Evolutionary conservation across 352 stramenopile species (phyloP), one percentile per base, ranked within the genome.

Genomic region (Phytophthora cactorum): DNA sequence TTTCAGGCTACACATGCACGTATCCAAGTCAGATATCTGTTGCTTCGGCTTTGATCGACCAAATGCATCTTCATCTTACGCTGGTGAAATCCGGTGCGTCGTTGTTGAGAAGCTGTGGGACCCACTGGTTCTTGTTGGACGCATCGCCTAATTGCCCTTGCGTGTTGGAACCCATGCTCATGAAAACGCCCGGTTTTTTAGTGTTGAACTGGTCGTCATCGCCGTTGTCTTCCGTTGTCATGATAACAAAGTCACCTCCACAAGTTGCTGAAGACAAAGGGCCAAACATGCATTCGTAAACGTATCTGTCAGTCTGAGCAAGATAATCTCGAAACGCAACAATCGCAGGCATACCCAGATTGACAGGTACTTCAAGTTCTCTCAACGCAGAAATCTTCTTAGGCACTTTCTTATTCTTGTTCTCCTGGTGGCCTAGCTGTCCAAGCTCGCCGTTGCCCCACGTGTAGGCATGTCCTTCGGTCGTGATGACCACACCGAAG

Each of bases 341-440:
- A 41, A 51, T 43, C 14, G 28, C 29, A 62, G 28, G 43, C 61
- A 59, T 72, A 90, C 84, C 81, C 8, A 86, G 63, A 44, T 89
- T 75, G 0, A 91, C 82, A 28, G 86, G 82, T 27, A 94, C 74
- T 68, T 94, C 86, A 17, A 92, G 70, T 69, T 94, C 86, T 3
- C 86, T 82, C 32, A 94, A 74, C 9, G 86, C 86, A 34, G 86
- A 94, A 59, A 94, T 91, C 64, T 94, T 94, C 73, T 94, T 94
- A 22, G 86, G 86, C 15, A 76, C 74, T 65, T 94, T 94, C 72
- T 94, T 94, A 74, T 82, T 85, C 60, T 94, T 94, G 73, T 92
- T 94, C 45, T 94, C 86, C 53, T 94, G 86, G 70, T 95, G 87
- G 1, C 87, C 87, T 39, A 95, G 62, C 59, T 95, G 87, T 15